Base-by-base conservation (phyloP, 768 basidiomycete genomes). In the Lentinula sp. region DNA sequence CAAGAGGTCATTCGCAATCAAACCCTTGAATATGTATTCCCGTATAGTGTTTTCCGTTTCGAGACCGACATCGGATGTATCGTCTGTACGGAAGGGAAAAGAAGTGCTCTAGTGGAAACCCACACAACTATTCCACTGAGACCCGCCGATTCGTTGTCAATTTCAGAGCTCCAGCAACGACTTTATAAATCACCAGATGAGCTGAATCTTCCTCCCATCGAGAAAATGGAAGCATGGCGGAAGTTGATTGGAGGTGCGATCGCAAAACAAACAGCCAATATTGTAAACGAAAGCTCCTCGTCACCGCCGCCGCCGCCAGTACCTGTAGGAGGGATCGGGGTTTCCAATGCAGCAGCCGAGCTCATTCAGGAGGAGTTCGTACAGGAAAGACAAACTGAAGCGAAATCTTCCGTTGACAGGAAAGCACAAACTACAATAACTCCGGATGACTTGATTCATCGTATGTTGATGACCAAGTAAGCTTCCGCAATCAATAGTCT, bases 281-380 rank as follows among this genome's bases (percentile, higher is more conserved):
- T 23, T 32, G 9, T n/a, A 28, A 16, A 46, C 8, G 10, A 16
- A 48, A 23, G 8, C n/a, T 18, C 46, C n/a, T 20, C 41, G 32
- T 12, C 53, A 36, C 37, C 42, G 12, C 49, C 57, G 57, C 35
- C 43, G 12, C 3, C 55, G 9, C 12, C 39, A 15, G 13, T n/a
- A 23, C 55, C 41, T 15, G 55, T 56, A 28, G 55, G 55, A 42
- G 55, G 55, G 12, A 56, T 56, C 7, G 55, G 55, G 2, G 55
- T 56, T 39, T 56, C 55, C 39, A 39, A 73, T 12, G 78, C 83
- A 4, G 86, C 86, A n/a, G 77, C 86, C 76, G 91, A 88, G 63
- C 39, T 86, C 65, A 87, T 93, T 39, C 87, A 91, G 77, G 80
- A 86, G 5, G 88, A 91, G 60, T 93, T 93, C 67, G 88, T 83